Conservation (phyloP, 768 basidiomycete genomes). For the Auriscalpium microsporum region DNA sequence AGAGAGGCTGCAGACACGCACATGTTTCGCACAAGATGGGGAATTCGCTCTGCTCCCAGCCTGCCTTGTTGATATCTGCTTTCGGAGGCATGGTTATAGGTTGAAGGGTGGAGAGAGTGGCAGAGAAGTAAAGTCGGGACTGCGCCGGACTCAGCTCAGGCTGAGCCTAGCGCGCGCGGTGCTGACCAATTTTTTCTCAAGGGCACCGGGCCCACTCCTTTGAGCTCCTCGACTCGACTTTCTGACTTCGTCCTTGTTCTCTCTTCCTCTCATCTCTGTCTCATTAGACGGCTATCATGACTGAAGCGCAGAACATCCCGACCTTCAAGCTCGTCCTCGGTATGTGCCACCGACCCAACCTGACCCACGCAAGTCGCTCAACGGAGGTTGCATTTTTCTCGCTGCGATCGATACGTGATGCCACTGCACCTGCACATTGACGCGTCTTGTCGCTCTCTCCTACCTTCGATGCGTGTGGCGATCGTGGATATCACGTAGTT, state of each 20-base stretch:
- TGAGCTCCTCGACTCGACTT: constrained; percentile 27
- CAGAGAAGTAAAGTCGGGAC: no score
- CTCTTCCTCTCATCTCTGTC: constrained; percentile 21
- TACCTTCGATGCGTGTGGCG: constrained; percentile 14
- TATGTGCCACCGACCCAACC: constrained; percentile 32
- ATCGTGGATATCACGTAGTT: constrained; percentile 39
- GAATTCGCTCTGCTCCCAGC: constrained; percentile 90
- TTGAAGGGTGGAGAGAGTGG: no score
- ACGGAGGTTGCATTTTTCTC: constrained; percentile 23
- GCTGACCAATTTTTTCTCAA: constrained; percentile 8
- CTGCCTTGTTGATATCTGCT: constrained; percentile 91
- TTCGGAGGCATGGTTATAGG: constrained; percentile 53
- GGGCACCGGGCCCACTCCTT: neutral
- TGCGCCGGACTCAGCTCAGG: no score
- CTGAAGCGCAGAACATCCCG: constrained; percentile 45
- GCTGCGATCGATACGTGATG: constrained; percentile 45
- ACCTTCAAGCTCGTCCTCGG: constrained; percentile 99
- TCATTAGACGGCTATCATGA: constrained; percentile 29
- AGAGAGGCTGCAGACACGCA: constrained; percentile 26
- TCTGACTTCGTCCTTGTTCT: constrained; percentile 26
- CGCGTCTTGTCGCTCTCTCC: constrained; percentile 11
- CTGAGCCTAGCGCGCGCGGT: neutral
- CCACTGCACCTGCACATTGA: constrained; percentile 8
- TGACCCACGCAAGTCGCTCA: constrained; percentile 6
- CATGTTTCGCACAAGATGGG: constrained; percentile 93